Evolutionary conservation across 2,329 filamentous ascomycete species (phyloP).

Genomic region (Penicillium decumbens): DNA sequence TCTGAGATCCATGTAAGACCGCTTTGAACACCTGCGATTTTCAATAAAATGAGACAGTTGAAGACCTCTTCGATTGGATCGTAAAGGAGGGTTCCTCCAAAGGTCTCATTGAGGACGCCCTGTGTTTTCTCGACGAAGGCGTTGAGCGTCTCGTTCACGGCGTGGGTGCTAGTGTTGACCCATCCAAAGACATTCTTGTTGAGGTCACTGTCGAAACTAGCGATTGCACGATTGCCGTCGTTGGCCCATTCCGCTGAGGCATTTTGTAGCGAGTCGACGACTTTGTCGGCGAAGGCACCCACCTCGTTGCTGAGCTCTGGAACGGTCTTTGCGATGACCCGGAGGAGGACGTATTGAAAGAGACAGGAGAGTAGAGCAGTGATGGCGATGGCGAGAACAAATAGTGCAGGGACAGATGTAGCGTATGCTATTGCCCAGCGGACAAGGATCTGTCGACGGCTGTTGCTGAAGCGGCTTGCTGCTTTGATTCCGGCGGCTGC

Average conservation of each 20-base stretch:
- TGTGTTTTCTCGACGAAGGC: conserved; percentile 74
- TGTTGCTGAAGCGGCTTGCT: conserved; percentile 58
- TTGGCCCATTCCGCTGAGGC: conserved; percentile 72
- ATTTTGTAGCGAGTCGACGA: conserved; percentile 66
- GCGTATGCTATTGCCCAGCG: conserved; percentile 83
- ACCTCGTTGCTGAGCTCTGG: conserved; percentile 71
- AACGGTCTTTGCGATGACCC: conserved; percentile 66
- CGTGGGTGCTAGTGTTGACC: conserved; percentile 75
- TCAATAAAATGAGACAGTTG: conserved; percentile 81
- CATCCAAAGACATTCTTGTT: conserved; percentile 83
- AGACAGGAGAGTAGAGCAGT: conserved; percentile 78
- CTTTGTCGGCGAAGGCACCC: conserved; percentile 71
- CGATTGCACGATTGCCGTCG: conserved; percentile 69
- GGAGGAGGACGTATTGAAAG: conserved; percentile 76
- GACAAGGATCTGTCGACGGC: conserved; percentile 64
- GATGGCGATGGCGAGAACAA: conserved; percentile 75
- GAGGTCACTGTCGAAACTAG: conserved; percentile 61
- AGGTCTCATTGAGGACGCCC: conserved; percentile 67
- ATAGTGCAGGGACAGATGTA: conserved; percentile 79
- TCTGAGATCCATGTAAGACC: conserved; percentile 92
- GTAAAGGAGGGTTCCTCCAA: conserved; percentile 75
- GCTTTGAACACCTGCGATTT: conserved; percentile 76
- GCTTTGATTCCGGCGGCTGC: conserved; percentile 67
- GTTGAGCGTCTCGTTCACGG: conserved; percentile 81
- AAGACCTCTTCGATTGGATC: conserved; percentile 74